A percentile compares a stretch with the other conserved stretches of the same genome.
phyloP scores from a whole-genome alignment of 1,284 basidiomycete species.

The Sporisorium iseilematis-ciliati region DNA sequence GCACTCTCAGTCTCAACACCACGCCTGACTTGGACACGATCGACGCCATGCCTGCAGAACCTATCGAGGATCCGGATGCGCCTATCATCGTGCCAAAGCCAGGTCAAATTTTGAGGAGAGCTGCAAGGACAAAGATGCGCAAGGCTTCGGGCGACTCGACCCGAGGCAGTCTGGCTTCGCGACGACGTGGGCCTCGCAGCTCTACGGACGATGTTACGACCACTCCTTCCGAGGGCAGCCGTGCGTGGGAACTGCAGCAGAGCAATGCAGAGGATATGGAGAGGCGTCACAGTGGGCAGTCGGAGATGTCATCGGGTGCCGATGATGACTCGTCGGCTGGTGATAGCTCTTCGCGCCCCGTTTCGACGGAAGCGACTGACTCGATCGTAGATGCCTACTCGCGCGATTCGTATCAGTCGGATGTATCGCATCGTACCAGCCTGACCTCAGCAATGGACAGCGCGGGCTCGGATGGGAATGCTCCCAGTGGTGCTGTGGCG shows the following conservation, averaged over 20 bases:
- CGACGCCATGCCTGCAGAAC: slow-evolving; percentile 38
- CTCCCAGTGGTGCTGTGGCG: background rate
- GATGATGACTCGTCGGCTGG: slow-evolving; percentile 47
- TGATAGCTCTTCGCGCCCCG: slow-evolving; percentile 43
- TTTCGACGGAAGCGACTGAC: slow-evolving; percentile 59
- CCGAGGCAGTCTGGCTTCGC: slow-evolving; percentile 35
- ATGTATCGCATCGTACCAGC: slow-evolving; percentile 58
- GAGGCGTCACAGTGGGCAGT: slow-evolving; percentile 52
- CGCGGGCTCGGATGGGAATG: slow-evolving; percentile 17
- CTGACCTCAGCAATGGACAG: slow-evolving; percentile 53
- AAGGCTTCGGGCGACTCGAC: slow-evolving; percentile 86
- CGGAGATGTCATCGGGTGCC: slow-evolving; percentile 46
- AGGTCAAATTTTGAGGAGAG: slow-evolving; percentile 87
- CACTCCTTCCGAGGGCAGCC: slow-evolving; percentile 27
- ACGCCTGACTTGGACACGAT: slow-evolving; percentile 38
- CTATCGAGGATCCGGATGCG: slow-evolving; percentile 81
- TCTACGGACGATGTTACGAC: slow-evolving; percentile 25
- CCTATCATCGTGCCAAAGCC: slow-evolving; percentile 90
- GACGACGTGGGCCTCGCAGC: slow-evolving; percentile 28
- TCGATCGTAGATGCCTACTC: slow-evolving; percentile 62
- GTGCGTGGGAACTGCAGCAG: slow-evolving; percentile 45
- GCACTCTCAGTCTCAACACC: slow-evolving; percentile 83
- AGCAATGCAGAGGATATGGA: slow-evolving; percentile 44
- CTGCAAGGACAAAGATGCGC: slow-evolving; percentile 93
- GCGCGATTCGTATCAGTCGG: slow-evolving; percentile 59